Percentiles rank a stretch among this genome's conserved stretches.
phyloP scores from a whole-genome alignment of 225 moss, liverwort and hornwort species.

The Marchantia polymorpha region DNA sequence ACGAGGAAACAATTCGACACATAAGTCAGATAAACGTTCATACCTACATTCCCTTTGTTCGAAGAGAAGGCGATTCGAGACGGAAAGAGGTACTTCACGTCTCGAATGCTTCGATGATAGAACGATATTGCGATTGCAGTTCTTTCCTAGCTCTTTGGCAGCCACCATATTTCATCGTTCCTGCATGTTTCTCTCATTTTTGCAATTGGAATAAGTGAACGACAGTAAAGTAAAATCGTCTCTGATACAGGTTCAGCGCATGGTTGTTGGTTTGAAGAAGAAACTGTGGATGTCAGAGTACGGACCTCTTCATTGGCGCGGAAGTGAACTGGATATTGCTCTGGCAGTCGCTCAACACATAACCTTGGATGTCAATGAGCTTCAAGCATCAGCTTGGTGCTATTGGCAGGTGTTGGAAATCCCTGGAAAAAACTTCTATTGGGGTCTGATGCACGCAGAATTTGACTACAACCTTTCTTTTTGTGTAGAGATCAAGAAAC shows the following conservation, averaged over 20 bases:
- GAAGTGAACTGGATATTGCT: conserved; percentile 67
- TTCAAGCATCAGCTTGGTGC: conserved; percentile 94
- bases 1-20: conserved; percentile 54
- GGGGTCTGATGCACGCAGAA: conserved; percentile 79
- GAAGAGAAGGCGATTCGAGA: conserved; percentile 83
- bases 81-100: conserved; percentile 79
- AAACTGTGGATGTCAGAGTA: conserved; percentile 99
- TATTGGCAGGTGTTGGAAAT: conserved; percentile 96
- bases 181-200: not conserved
- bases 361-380: conserved; percentile 83
- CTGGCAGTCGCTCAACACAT: conserved; percentile 73
- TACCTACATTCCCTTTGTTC: conserved; percentile 68
- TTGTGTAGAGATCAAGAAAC: conserved; percentile 71
- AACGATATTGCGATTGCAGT: not conserved
- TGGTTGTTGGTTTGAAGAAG: conserved; percentile 56
- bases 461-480: conserved; percentile 57
- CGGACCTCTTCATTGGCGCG: conserved; percentile 75
- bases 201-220: not conserved
- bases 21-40: conserved; percentile 86
- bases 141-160: not conserved
- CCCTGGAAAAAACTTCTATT: conserved; percentile 62
- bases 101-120: not conserved
- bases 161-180: not conserved
- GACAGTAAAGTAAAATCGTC: not conserved
- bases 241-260: conserved; percentile 52